Evolutionary conservation across 1,139 yeast species (phyloP), one percentile per base, ranked within the genome.

Genomic region (Sugiyamaella paludigena): DNA sequence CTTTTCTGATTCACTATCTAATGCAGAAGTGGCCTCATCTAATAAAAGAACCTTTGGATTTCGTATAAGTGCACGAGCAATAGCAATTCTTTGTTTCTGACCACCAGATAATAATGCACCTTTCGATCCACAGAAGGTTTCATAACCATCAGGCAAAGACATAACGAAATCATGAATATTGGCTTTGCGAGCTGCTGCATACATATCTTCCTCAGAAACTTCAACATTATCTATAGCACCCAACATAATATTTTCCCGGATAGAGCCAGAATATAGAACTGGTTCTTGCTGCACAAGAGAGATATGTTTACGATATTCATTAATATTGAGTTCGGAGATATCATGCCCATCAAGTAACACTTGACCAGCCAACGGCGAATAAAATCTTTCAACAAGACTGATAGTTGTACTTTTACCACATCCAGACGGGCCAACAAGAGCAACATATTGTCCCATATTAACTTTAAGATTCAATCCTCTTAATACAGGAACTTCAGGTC

Each of bases 351-450:
- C 95, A 19, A 91, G 75, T 27, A 74, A 57, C 12, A 91, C 81
- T 40, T 67, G 60, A 7, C 98, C 98, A 0, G 71, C 60, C 2
- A 73, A 61, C 1, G 95, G 94, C 55, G 86, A 83, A 65, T 91
- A 91, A 65, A 87, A 89, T 50, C 95, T 72, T 57, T 89, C 77
- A 48, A 88, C 69, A 47, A 91, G 71, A 27, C 91, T 85, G n/a
- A 95, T 85, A 32, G 94, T 83, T 0, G 97, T 91, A 1, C 96
- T 86, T 68, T 91, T 91, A 35, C 98, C 98, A 60, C 95, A 81
- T 4, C 98, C 98, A 3, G 96, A 87, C 1, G 97, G 94, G 0
- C 98, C 98, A 2, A 91, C 98, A 53, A 91, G 78, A 58, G 98
- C 95, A 31, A 88, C 87, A 61, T 87, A 87, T 52, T 94, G 89